phyloP scores from a whole-genome alignment of 2,329 filamentous ascomycete genomes.

The Stagonosporopsis chrysanthemi region DNA sequence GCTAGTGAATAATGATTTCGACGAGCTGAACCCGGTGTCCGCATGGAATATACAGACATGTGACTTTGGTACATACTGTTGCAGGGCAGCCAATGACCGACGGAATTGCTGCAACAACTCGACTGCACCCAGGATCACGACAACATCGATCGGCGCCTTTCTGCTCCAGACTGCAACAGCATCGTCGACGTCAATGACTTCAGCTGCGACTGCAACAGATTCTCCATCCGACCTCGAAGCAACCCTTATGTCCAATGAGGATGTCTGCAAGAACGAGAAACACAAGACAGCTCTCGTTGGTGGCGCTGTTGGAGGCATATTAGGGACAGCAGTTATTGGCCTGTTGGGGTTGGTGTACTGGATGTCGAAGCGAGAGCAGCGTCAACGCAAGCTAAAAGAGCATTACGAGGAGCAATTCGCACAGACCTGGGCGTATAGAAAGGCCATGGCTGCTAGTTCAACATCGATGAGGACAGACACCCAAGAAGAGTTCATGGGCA shows the following conservation, averaged over 20 bases:
- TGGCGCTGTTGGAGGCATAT: conserved; percentile 34
- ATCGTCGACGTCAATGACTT: conserved; percentile 1
- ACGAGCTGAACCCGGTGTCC: conserved; percentile 25
- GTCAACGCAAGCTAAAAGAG: conserved; percentile 43
- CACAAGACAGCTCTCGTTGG: conserved; percentile 34
- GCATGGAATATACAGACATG: conserved; percentile 48
- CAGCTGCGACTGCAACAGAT: conserved; percentile 14
- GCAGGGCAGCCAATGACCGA: conserved; percentile 36
- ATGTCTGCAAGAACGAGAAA: conserved; percentile 28
- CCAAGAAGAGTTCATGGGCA: conserved; percentile 9
- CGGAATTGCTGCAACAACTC: conserved; percentile 42
- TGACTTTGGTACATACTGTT: conserved; percentile 46
- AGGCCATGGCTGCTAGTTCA: conserved; percentile 27
- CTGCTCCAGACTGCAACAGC: conserved; percentile 25
- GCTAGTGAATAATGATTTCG: conserved; percentile 25
- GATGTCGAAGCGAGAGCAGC: conserved; percentile 40
- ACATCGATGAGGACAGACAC: conserved; percentile 9
- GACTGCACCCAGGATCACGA: conserved; percentile 33
- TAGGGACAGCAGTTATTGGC: conserved; percentile 32
- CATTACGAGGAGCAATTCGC: conserved; percentile 45
- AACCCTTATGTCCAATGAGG: conserved; percentile 8
- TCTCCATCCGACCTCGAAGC: conserved; percentile 7
- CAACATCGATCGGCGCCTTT: conserved; percentile 34
- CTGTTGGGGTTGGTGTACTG: conserved; percentile 28
- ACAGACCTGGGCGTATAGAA: conserved; percentile 37